phyloP scores from a whole-genome alignment of 2,329 filamentous ascomycete species.

The Fusarium sp. region DNA sequence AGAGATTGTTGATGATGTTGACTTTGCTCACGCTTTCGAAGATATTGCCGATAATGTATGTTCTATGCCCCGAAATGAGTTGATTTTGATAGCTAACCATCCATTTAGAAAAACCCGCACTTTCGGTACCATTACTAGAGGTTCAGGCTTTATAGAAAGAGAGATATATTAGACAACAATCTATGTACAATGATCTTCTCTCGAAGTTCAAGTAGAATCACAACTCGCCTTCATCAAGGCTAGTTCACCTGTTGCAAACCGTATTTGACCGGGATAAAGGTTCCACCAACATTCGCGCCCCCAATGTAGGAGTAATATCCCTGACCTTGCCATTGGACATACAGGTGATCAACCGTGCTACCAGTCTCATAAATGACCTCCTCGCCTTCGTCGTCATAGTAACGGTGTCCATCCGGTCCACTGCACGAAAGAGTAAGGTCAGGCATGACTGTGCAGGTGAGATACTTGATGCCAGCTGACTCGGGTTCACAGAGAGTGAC shows the following conservation, averaged over 20 bases:
- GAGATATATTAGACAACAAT: neutral
- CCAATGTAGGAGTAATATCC: neutral
- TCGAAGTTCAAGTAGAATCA: neutral
- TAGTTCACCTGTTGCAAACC: neutral
- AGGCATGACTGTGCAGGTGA: neutral
- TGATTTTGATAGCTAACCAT: neutral
- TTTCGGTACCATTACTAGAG: neutral
- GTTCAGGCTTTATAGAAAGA: neutral
- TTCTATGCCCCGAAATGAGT: neutral
- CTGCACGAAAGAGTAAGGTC: neutral
- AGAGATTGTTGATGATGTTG: neutral
- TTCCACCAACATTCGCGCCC: neutral
- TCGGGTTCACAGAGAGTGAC: neutral
- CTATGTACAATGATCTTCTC: neutral
- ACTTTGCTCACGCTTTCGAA: neutral
- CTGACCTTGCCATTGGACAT: neutral
- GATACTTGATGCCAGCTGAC: neutral
- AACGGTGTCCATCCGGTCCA: neutral
- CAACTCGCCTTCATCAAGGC: neutral
- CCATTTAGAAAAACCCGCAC: neutral
- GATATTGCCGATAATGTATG: neutral
- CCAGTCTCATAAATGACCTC: neutral
- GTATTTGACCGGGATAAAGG: neutral
- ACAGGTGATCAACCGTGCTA: neutral
- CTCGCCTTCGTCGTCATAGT: neutral